Evolutionary conservation across 2,329 filamentous ascomycete genomes (phyloP).

Genomic region (Cytospora leucostoma): DNA sequence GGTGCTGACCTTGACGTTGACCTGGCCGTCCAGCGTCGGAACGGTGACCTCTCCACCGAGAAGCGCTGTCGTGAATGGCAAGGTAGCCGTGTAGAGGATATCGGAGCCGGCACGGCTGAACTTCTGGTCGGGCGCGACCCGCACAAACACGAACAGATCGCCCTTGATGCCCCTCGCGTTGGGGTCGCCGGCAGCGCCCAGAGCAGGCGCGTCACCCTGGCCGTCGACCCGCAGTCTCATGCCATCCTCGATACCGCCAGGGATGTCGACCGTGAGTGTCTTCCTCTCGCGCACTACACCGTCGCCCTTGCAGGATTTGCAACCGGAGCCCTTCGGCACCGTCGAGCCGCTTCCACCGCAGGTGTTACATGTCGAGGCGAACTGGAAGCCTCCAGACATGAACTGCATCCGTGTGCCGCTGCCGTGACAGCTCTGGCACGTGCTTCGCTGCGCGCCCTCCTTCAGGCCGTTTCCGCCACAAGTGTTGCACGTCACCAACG

Average conservation of each 20-base stretch:
- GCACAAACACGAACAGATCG: conserved; percentile 88
- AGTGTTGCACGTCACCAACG: conserved; percentile 76
- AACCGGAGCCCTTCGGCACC: conserved; percentile 79
- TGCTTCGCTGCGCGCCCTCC: conserved; percentile 68
- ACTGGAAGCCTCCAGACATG: conserved; percentile 92
- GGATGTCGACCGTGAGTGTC: conserved; percentile 87
- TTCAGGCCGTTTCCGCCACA: conserved; percentile 86
- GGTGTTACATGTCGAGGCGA: conserved; percentile 82
- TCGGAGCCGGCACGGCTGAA: conserved; percentile 88
- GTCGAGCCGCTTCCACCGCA: conserved; percentile 79
- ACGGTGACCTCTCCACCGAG: conserved; percentile 88
- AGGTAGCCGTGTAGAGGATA: conserved; percentile 86
- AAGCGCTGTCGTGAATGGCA: conserved; percentile 89
- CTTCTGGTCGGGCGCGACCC: conserved; percentile 84
- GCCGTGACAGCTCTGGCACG: conserved; percentile 81
- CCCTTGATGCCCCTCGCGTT: conserved; percentile 70
- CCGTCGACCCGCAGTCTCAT: conserved; percentile 86
- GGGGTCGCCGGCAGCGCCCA: conserved; percentile 66
- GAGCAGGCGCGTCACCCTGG: conserved; percentile 83
- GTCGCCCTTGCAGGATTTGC: conserved; percentile 75
- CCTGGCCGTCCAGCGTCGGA: conserved; percentile 86
- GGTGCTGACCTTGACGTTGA: conserved; percentile 87
- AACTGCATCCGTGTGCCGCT: conserved; percentile 85
- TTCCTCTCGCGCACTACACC: conserved; percentile 83
- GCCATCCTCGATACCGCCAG: conserved; percentile 92